Evolutionary conservation across 1,139 yeast genomes (phyloP), one percentile per base, ranked within the genome.

Genomic region (Pichia sp.): DNA sequence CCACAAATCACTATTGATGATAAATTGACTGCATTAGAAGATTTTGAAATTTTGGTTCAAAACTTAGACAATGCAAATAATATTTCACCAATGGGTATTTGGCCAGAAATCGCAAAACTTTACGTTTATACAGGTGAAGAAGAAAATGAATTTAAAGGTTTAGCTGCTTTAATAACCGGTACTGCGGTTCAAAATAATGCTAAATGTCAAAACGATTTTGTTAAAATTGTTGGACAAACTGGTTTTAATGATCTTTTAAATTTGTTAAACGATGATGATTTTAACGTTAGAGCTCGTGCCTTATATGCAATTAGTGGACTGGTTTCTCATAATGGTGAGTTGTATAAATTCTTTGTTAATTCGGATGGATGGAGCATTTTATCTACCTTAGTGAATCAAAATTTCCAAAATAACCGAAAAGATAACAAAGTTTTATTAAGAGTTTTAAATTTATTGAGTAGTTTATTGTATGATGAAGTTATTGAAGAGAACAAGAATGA

Each of bases 61-160:
- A 90, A 90, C 64, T 71, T 93, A 59, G 99, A 93, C 68, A 93
- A 93, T 67, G 98, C 99, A 28, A 91, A 93, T 69, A 90, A 89
- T 63, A 84, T 93, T 58, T 93, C 87, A 59, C 87, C 86, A 61
- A 68, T 90, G 74, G 80, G 81, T 56, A 75, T 91, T 60, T 95
- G 98, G 99, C 81, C 78, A 7, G 58, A 57, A 50, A 56, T 57
- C 43, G 44, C 47, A 10, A 53, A 54, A 39, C 16, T 75, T 81
- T 7, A 67, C 90, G 47, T 71, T 87, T 42, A 67, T 67, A 70
- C 86, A 50, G 70, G 72, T 42, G 70, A 72, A 42, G 69, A 72
- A 5, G 70, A 87, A 50, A 68, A 66, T 1, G 68, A 74, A 6
- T 70, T 90, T 49, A 74, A 83, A 54, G 72, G 78, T 70, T 73